phyloP scores from a whole-genome alignment of 2,329 filamentous ascomycete genomes.

The Microdochium trichocladiopsis region DNA sequence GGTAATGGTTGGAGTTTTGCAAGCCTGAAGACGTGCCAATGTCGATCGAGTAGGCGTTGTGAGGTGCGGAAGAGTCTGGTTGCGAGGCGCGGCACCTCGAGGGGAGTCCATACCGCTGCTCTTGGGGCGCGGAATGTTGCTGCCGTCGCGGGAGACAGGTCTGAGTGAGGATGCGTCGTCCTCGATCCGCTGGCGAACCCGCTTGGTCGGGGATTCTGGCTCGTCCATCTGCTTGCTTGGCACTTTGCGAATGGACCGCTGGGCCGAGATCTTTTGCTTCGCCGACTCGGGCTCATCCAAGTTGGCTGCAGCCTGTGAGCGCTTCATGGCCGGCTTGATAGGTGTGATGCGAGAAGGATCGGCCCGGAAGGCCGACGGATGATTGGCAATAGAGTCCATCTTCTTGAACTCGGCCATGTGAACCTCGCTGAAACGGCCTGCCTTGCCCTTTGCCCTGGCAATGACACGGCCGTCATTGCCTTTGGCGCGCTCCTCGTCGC shows the following conservation, averaged over 20 bases:
- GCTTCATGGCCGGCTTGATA: conserved; percentile 29
- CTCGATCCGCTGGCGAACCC: conserved; percentile 56
- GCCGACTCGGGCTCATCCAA: conserved; percentile 52
- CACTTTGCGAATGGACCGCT: conserved; percentile 2
- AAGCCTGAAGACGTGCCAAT: conserved; percentile 50
- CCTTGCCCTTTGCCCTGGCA: conserved; percentile 71
- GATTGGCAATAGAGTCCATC: conserved; percentile 92
- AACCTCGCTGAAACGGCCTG: conserved; percentile 72
- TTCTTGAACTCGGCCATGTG: conserved; percentile 91
- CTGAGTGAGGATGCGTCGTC: conserved; percentile 65
- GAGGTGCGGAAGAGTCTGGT: conserved; percentile 47
- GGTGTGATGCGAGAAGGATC: conserved; percentile 47
- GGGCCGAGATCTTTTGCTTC: conserved; percentile 24
- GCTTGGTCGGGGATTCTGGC: conserved; percentile 52
- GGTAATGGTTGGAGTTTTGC: conserved; percentile 44
- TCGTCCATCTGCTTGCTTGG: conserved; percentile 18
- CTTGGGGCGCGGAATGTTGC: conserved; percentile 42
- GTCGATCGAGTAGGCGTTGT: conserved; percentile 77
- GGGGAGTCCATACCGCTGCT: conserved; percentile 29
- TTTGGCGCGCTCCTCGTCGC: conserved; percentile 44
- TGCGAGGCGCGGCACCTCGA: conserved; percentile 26
- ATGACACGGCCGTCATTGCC: conserved; percentile 56
- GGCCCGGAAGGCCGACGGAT: conserved; percentile 70
- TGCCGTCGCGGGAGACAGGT: conserved; percentile 46
- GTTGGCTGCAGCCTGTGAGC: conserved; percentile 48